phyloP scores from a whole-genome alignment of 164 flowering plant species.

The Sextonia rubra region DNA sequence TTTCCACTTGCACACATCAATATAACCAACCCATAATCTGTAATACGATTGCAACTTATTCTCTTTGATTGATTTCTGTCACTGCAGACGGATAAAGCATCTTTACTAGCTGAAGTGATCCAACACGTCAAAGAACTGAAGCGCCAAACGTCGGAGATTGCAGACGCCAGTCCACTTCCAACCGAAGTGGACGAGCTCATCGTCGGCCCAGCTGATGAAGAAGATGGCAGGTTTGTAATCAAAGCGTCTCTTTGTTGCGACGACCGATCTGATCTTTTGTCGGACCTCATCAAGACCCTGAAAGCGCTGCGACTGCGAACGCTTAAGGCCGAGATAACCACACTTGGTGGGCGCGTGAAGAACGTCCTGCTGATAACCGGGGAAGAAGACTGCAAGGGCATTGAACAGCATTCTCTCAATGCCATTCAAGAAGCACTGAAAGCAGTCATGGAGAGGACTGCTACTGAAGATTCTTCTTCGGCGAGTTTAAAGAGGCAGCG shows the following conservation, averaged over 20 bases:
- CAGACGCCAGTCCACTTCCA: slow-evolving; percentile 72
- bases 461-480: slow-evolving; percentile 54
- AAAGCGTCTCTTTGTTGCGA: slow-evolving; percentile 93
- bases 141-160: slow-evolving; percentile 77
- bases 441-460: slow-evolving; percentile 68
- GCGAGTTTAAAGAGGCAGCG: slow-evolving; percentile 73
- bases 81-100: slow-evolving; percentile 92
- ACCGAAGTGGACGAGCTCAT: slow-evolving; percentile 79
- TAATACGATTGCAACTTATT: neutral
- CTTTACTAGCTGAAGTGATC: slow-evolving; percentile 92
- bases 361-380: slow-evolving; percentile 70
- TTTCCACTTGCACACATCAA: no score
- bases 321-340: slow-evolving; percentile 87
- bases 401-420: slow-evolving; percentile 37
- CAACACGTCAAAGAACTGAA: slow-evolving; percentile 92
- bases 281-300: slow-evolving; percentile 81
- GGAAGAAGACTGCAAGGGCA: slow-evolving; percentile 37
- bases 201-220: slow-evolving; percentile 59
- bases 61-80: neutral
- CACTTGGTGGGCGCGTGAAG: slow-evolving; percentile 83
- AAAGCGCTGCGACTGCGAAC: slow-evolving; percentile 71
- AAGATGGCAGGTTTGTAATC: slow-evolving; percentile 60
- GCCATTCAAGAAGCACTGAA: slow-evolving; percentile 73
- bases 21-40: neutral
- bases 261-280: slow-evolving; percentile 79